A percentile compares a stretch with the other conserved stretches of the same genome.
Evolutionary conservation across 805 yeast species (phyloP).

Genomic region (Sugiyamaella floridensis): DNA sequence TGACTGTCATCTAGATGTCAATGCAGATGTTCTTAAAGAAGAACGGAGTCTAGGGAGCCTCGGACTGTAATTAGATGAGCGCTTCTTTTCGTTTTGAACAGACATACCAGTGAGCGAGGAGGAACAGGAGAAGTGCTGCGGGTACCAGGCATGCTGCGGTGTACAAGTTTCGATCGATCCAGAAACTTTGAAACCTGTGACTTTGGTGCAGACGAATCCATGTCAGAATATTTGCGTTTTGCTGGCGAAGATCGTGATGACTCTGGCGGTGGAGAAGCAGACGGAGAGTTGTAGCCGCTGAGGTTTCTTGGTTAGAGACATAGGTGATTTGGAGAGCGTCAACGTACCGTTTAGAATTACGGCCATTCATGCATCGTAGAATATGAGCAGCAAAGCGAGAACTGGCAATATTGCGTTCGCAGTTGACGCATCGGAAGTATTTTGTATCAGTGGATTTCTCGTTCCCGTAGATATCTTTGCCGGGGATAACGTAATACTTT

Average conservation of each 20-base stretch:
- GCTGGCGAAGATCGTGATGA: slow-evolving; percentile 10
- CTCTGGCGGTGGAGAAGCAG: slow-evolving; percentile 9
- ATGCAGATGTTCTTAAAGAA: neutral
- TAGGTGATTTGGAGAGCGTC: neutral
- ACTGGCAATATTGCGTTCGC: slow-evolving; percentile 83
- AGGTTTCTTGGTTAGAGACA: neutral
- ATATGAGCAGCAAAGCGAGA: slow-evolving; percentile 89
- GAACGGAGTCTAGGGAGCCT: neutral
- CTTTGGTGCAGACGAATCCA: slow-evolving; percentile 9
- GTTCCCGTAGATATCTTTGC: slow-evolving; percentile 38
- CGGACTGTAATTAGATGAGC: neutral
- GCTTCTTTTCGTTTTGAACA: neutral
- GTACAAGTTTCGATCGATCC: slow-evolving; percentile 8
- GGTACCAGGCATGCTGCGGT: slow-evolving; percentile 8
- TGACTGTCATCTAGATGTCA: neutral
- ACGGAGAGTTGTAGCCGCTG: slow-evolving; percentile 10
- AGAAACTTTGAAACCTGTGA: slow-evolving; percentile 16
- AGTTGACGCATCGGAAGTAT: slow-evolving; percentile 73
- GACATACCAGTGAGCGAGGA: neutral
- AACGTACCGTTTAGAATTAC: slow-evolving; percentile 23
- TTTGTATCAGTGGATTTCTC: slow-evolving; percentile 42
- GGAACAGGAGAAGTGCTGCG: neutral
- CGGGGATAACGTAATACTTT: slow-evolving; percentile 19
- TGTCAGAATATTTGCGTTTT: slow-evolving; percentile 11
- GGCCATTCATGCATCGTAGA: slow-evolving; percentile 80